These are phyloP conservation scores for Lathyrus oleraceus DNA, from an alignment of 306 rosid genomes.

Conservation along the genomic window DNA sequence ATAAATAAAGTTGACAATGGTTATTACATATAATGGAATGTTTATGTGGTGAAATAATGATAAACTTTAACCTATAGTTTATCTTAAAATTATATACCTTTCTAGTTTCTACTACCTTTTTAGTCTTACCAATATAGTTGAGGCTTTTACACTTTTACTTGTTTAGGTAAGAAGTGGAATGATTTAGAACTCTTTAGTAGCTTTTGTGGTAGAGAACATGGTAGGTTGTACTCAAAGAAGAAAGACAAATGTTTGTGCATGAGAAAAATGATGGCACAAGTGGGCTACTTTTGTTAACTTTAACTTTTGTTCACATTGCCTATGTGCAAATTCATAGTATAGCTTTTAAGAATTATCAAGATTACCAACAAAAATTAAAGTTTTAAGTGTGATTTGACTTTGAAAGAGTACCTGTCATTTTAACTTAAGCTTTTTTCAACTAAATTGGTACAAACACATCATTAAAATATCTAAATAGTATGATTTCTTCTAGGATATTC, in stretches of 20 bases:
- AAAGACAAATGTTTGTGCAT: slow-evolving; percentile 22
- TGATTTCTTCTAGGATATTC: slow-evolving; percentile 7
- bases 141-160: slow-evolving; percentile 37
- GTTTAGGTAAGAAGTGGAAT: slow-evolving; percentile 36
- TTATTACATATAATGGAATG: slow-evolving; percentile 5
- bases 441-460: slow-evolving; percentile 60
- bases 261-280: slow-evolving; percentile 38
- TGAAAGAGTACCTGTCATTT: slow-evolving; percentile 38
- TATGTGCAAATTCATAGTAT: slow-evolving; percentile 33
- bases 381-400: slow-evolving; percentile 49
- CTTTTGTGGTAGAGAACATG: slow-evolving; percentile 45
- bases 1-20: slow-evolving; percentile 26
- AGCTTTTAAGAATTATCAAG: slow-evolving; percentile 13
- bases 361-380: not conserved
- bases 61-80: slow-evolving; percentile 30
- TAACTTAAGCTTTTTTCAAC: slow-evolving; percentile 43
- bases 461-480: slow-evolving; percentile 24
- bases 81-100: slow-evolving; percentile 24
- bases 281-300: slow-evolving; percentile 43
- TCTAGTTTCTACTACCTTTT: slow-evolving; percentile 34
- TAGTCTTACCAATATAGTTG: slow-evolving; percentile 35
- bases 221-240: slow-evolving; percentile 41
- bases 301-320: slow-evolving; percentile 21
- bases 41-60: slow-evolving; percentile 14
- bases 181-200: slow-evolving; percentile 31